A percentile compares a stretch with the other conserved stretches of the same genome.
Conservation (phyloP, 2,329 filamentous ascomycete genomes). For the Trichothecium sympodiale region DNA sequence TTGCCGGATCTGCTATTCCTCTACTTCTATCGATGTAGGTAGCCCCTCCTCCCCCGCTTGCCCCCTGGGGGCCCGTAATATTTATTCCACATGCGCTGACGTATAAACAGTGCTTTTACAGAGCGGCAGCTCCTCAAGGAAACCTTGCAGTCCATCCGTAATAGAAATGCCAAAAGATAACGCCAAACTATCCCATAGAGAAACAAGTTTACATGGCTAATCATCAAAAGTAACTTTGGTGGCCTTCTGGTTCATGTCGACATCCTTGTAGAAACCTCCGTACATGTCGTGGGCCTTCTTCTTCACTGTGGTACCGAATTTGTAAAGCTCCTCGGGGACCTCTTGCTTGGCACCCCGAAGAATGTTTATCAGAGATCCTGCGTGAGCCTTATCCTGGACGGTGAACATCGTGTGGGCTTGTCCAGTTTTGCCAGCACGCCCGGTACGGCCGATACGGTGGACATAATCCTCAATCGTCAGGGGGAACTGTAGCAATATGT, state of each 20-base stretch:
- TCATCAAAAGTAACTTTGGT: conserved; percentile 88
- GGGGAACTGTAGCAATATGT: conserved; percentile 75
- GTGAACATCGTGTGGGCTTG: conserved; percentile 91
- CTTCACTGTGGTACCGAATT: conserved; percentile 97
- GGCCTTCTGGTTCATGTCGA: conserved; percentile 69
- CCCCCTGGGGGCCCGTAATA: too few species aligned
- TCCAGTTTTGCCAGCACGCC: conserved; percentile 81
- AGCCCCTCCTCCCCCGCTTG: too few species aligned
- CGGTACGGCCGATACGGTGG: conserved; percentile 90
- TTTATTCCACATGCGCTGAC: too few species aligned
- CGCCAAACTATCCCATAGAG: conserved; percentile 5
- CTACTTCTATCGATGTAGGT: conserved; percentile 52
- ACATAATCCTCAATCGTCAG: conserved; percentile 96
- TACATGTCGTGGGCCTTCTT: conserved; percentile 96
- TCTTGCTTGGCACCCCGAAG: conserved; percentile 85
- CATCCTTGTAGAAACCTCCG: conserved; percentile 90
- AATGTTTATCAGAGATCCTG: conserved; percentile 86
- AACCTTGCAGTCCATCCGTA: conserved; percentile 33
- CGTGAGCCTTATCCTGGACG: conserved; percentile 84
- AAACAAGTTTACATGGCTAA: conserved; percentile 3
- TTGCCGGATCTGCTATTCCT: conserved; percentile 36
- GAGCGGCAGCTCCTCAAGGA: conserved; percentile 43
- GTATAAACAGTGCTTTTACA: conserved; percentile 32
- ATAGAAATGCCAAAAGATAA: conserved; percentile 17
- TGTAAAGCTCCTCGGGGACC: conserved; percentile 81